These are phyloP conservation scores for Chenopodium formosanum DNA, from an alignment of 148 eudicot species.

Conservation along the genomic window DNA sequence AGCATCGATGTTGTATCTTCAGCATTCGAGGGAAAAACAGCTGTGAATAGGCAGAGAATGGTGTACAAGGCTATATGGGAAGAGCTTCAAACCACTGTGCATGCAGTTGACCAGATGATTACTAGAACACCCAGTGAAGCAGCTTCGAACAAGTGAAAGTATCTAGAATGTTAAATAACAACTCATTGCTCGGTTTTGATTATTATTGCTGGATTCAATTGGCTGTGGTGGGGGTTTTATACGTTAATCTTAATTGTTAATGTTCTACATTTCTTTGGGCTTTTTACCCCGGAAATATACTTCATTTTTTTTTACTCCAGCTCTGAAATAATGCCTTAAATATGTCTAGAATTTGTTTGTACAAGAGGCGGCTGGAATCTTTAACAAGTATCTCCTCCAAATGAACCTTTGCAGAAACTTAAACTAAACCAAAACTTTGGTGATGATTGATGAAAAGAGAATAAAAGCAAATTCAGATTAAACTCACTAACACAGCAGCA, in stretches of 20 bases:
- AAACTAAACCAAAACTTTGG: too few relatives aligned
- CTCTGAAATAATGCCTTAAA: background rate
- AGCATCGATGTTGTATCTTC: slow-evolving; percentile 83
- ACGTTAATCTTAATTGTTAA: too few relatives aligned
- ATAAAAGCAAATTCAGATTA: too few relatives aligned
- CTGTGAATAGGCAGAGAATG: slow-evolving; percentile 89
- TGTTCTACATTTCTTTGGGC: background rate
- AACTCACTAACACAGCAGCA: too few relatives aligned
- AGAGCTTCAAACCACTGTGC: slow-evolving; percentile 83
- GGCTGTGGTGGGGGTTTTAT: background rate
- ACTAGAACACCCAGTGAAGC: slow-evolving; percentile 74
- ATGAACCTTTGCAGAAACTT: background rate
- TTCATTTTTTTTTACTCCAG: background rate
- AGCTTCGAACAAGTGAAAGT: slow-evolving; percentile 28
- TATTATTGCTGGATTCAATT: background rate
- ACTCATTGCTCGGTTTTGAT: background rate
- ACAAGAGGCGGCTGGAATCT: background rate
- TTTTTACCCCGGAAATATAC: background rate
- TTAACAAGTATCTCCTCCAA: too few relatives aligned
- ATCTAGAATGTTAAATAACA: background rate
- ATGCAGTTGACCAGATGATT: slow-evolving; percentile 94
- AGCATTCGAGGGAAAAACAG: slow-evolving; percentile 77
- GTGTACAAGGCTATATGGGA: slow-evolving; percentile 98
- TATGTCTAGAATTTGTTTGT: background rate
- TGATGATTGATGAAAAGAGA: too few relatives aligned